Evolutionary conservation across 75 land plant species (phyloP).

Genomic region (Ceratopteris richardii): DNA sequence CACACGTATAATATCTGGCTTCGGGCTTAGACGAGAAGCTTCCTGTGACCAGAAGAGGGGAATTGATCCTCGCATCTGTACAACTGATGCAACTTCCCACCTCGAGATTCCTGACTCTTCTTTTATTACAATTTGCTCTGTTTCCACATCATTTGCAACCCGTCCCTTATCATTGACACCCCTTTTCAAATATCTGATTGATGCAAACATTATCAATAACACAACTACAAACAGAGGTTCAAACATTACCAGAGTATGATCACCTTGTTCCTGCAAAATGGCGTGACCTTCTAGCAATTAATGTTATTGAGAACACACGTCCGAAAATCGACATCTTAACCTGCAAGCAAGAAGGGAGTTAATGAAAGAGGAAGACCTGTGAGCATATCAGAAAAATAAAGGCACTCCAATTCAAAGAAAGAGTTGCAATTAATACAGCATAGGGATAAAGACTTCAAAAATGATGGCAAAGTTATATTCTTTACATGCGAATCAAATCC

Average conservation of each 20-base stretch:
- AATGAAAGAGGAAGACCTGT: no score
- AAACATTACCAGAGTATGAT: background rate
- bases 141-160: conserved; percentile 98
- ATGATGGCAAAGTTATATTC: no score
- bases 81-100: conserved; percentile 93
- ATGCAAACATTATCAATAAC: background rate
- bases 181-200: conserved; percentile 79
- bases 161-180: conserved; percentile 92
- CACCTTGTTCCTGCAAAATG: conserved; percentile 99
- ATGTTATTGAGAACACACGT: conserved; percentile 61
- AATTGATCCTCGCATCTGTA: conserved; percentile 97
- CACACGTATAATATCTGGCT: conserved; percentile 97
- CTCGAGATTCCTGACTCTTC: conserved; percentile 69
- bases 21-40: conserved; percentile 91
- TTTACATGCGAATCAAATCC: no score
- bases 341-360: conserved; percentile 33
- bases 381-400: no score
- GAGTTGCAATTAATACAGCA: no score
- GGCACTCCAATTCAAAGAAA: no score
- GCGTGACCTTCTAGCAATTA: conserved; percentile 88
- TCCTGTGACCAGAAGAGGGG: conserved; percentile 99
- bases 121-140: conserved; percentile 82
- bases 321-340: conserved; percentile 79
- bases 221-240: background rate
- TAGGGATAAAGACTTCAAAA: no score